Conservation (phyloP, 495 filamentous ascomycete genomes). For the Aspergillus ellipticus region DNA sequence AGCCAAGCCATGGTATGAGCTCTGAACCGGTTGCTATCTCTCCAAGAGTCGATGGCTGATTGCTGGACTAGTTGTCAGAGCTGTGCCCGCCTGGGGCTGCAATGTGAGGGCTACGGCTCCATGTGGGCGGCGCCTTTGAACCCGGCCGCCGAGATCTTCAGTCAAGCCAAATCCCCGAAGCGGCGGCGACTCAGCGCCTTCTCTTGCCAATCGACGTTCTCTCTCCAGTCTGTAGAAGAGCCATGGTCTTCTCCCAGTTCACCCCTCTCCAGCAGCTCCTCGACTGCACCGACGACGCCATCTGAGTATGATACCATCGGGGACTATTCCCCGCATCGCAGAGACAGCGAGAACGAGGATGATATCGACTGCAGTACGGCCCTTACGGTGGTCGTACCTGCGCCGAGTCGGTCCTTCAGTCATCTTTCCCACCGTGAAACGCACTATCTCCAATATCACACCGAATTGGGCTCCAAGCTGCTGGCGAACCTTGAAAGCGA, state of each 20-base stretch:
- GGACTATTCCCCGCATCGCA: neutral
- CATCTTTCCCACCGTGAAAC: slow-evolving; percentile 35
- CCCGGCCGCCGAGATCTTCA: slow-evolving; percentile 32
- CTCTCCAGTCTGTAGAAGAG: slow-evolving; percentile 14
- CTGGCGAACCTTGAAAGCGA: slow-evolving; percentile 42
- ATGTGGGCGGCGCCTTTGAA: slow-evolving; percentile 40
- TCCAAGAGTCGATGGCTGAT: neutral
- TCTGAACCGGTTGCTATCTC: neutral
- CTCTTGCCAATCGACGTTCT: slow-evolving; percentile 17
- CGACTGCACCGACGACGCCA: slow-evolving; percentile 1
- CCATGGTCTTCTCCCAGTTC: slow-evolving; percentile 13
- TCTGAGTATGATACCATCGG: slow-evolving; percentile 3
- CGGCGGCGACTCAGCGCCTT: slow-evolving; percentile 26
- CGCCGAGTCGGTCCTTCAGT: slow-evolving; percentile 17
- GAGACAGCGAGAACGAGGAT: slow-evolving; percentile 3
- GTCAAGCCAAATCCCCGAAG: slow-evolving; percentile 23
- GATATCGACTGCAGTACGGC: neutral
- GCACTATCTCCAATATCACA: slow-evolving; percentile 45
- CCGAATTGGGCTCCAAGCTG: slow-evolving; percentile 36
- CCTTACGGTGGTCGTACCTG: slow-evolving; percentile 1
- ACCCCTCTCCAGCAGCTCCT: neutral
- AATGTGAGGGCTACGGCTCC: slow-evolving; percentile 43
- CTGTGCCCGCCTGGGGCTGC: slow-evolving; percentile 36
- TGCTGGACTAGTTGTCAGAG: slow-evolving; percentile 32
- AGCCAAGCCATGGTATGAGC: slow-evolving; percentile 39